Evolutionary conservation across 192 early-diverging fungal genomes (phyloP).

Genomic region (Coemansia aciculifera): DNA sequence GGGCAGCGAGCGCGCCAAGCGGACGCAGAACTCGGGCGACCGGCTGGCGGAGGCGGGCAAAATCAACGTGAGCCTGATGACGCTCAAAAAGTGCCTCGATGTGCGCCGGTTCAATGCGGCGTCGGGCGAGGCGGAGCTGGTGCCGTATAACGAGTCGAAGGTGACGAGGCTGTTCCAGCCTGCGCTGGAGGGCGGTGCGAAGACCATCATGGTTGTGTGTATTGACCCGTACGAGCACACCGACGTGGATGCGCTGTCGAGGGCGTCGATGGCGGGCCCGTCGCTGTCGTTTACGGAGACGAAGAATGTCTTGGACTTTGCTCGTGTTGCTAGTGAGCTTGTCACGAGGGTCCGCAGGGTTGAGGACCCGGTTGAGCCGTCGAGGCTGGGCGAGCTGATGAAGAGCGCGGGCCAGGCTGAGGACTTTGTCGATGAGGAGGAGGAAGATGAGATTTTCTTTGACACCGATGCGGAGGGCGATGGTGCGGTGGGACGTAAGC

Average conservation of each 20-base stretch:
- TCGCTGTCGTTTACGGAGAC: conserved; percentile 33
- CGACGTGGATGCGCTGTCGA: conserved; percentile 40
- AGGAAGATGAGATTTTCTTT: conserved; percentile 26
- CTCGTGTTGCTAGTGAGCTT: conserved; percentile 59
- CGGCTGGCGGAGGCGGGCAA: conserved; percentile 64
- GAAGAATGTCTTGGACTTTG: conserved; percentile 64
- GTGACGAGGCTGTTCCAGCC: conserved; percentile 69
- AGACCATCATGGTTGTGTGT: conserved; percentile 63
- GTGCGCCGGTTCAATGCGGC: conserved; percentile 58
- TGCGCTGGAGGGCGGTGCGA: conserved; percentile 61
- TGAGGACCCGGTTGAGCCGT: conserved; percentile 21
- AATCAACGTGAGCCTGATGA: conserved; percentile 71
- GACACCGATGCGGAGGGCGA: conserved; percentile 15
- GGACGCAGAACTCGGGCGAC: conserved; percentile 58
- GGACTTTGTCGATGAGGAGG: not conserved
- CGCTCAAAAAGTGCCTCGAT: conserved; percentile 71
- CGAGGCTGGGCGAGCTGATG: not conserved
- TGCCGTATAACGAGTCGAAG: conserved; percentile 69
- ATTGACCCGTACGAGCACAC: conserved; percentile 62
- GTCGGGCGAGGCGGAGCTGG: conserved; percentile 26
- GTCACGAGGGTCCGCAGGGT: conserved; percentile 55
- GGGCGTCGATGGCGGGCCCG: not conserved
- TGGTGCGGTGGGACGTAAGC: conserved; percentile 8
- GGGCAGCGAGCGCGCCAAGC: conserved; percentile 65
- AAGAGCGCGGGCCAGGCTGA: not conserved